Percentiles rank a stretch among this genome's conserved stretches.
These are phyloP conservation scores for Ceriops decandra DNA, from an alignment of 345 rosid species.

Conservation along the genomic window DNA sequence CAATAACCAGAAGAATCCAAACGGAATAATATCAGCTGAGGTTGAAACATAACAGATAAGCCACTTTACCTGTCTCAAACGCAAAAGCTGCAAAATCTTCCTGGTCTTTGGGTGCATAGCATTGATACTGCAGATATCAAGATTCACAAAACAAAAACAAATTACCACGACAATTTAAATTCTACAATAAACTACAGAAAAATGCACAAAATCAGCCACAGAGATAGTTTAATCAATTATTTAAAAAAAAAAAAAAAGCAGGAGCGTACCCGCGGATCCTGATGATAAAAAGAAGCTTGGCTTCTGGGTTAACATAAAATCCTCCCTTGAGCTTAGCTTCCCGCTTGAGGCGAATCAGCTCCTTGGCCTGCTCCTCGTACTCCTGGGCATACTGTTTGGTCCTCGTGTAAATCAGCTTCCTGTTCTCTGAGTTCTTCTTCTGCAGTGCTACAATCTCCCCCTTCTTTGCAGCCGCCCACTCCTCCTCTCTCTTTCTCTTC, in stretches of 20 bases:
- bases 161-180: neutral
- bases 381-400: conserved; percentile 59
- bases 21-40: no score
- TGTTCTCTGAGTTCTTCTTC: conserved; percentile 51
- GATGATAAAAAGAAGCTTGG: conserved; percentile 71
- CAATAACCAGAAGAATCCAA: no score
- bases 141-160: neutral
- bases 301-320: conserved; percentile 88
- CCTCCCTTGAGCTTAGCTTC: conserved; percentile 87
- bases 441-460: conserved; percentile 40
- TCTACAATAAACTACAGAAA: neutral
- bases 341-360: conserved; percentile 62
- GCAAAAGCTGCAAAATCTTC: conserved; percentile 88
- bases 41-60: neutral
- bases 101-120: conserved; percentile 84
- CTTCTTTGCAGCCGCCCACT: conserved; percentile 56
- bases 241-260: neutral
- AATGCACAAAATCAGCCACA: neutral
- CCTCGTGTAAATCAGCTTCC: conserved; percentile 52
- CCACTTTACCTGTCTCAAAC: conserved; percentile 72
- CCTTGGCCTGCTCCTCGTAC: conserved; percentile 58
- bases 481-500: conserved; percentile 74
- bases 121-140: conserved; percentile 51
- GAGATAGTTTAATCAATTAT: neutral
- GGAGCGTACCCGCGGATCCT: conserved; percentile 68